Conservation (phyloP, 2,329 filamentous ascomycete genomes). For the Hortaea werneckii region DNA sequence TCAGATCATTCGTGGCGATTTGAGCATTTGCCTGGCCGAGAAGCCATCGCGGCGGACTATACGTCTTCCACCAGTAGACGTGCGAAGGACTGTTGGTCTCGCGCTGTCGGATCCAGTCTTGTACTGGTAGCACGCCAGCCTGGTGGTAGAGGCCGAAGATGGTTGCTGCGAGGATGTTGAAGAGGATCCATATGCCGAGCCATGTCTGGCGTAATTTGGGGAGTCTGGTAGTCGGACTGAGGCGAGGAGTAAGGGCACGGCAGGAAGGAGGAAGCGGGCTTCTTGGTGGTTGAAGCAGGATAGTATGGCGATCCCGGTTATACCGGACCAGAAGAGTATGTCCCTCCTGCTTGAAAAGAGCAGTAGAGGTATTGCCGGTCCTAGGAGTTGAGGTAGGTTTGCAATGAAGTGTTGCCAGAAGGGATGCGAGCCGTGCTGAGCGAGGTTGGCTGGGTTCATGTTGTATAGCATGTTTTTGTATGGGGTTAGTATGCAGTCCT, state of each 20-base stretch:
- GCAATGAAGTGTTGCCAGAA: constrained; percentile 42
- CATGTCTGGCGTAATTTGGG: constrained; percentile 38
- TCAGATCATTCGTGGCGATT: constrained; percentile 61
- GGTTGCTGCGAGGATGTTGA: constrained; percentile 45
- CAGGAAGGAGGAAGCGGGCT: constrained; percentile 65
- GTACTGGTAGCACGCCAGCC: constrained; percentile 64
- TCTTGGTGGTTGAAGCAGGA: constrained; percentile 73
- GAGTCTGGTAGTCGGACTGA: constrained; percentile 53
- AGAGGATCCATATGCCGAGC: constrained; percentile 44
- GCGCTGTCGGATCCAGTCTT: constrained; percentile 63
- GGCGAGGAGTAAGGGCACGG: constrained; percentile 65
- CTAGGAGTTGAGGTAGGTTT: constrained; percentile 44
- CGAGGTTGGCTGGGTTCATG: constrained; percentile 37
- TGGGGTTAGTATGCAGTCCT: constrained; percentile 42
- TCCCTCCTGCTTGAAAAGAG: constrained; percentile 44
- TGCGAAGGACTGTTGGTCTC: constrained; percentile 47
- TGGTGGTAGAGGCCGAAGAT: constrained; percentile 78
- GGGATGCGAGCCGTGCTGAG: constrained; percentile 44
- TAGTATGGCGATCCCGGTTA: constrained; percentile 60
- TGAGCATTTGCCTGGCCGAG: constrained; percentile 65
- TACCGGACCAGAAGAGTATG: constrained; percentile 59
- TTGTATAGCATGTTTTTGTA: constrained; percentile 46
- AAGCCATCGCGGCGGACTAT: constrained; percentile 71
- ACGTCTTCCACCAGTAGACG: constrained; percentile 79
- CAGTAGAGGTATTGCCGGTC: constrained; percentile 40